phyloP scores from a whole-genome alignment of 176 grass and related monocot genomes.

The Hordeum marinum region DNA sequence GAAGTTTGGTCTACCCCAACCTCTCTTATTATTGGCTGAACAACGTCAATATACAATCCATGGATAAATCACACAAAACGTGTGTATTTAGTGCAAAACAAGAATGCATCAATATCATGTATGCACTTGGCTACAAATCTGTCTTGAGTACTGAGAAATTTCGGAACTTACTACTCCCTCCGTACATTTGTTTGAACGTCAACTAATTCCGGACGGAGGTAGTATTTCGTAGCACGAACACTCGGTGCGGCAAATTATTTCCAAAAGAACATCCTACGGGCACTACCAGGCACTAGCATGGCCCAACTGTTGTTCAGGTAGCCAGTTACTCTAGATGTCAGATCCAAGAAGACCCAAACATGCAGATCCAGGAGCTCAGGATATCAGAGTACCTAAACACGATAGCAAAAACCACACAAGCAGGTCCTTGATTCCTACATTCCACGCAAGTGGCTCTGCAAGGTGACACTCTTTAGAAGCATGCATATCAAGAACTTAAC shows the following conservation, averaged over 20 bases:
- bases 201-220: no score
- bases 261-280: neutral
- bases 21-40: neutral
- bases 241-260: neutral
- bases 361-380: constrained; percentile 4
- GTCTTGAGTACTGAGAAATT: neutral
- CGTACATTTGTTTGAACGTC: no score
- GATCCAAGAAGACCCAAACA: neutral
- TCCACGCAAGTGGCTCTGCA: neutral
- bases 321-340: neutral
- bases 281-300: neutral
- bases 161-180: neutral
- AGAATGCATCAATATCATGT: neutral
- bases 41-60: neutral
- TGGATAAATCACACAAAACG: neutral
- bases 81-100: neutral
- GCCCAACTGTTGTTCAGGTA: neutral
- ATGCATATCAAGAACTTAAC: neutral
- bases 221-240: neutral
- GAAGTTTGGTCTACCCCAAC: no score
- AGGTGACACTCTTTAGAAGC: neutral
- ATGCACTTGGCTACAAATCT: neutral
- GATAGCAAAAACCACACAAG: neutral
- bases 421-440: neutral
- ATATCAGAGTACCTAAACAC: constrained; percentile 8